Evolutionary conservation across 2,329 filamentous ascomycete species (phyloP), one percentile per base, ranked within the genome.

Genomic region (Diaporthe vaccinii): DNA sequence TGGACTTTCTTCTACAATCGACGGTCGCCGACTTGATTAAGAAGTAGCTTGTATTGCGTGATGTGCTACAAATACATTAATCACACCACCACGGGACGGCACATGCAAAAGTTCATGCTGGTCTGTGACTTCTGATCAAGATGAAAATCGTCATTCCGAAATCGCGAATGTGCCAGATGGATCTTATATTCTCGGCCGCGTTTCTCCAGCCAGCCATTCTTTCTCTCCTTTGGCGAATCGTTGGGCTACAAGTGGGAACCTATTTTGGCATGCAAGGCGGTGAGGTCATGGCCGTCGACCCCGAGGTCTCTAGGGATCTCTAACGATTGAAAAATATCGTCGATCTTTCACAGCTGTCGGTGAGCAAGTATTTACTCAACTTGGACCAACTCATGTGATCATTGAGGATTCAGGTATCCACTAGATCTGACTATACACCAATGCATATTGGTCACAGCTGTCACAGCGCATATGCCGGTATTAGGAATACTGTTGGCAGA

Each of bases 51-150:
- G 9, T 3, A 36, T 7, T 36, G 20, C 31, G 55, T 36, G 31
- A 5, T 58, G 55, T n/a, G 2, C 3, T 58, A 7, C 15, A 22
- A 12, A 14, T 53, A 0, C 1, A 7, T 1, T 3, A 6, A 2
- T 34, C 17, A 17, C 3, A 22, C 55, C 53, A 28, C 53, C n/a
- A 6, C 7, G 2, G 5, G 51, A 15, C 7, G 12, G 15, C 28
- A 34, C 20, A 57, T 9, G 1, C 5, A 31, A 57, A 10, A 9
- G 1, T 20, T 6, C 17, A 57, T 28, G 3, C 28, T 57, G 14
- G 9, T 14, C 31, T 58, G 55, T 4, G 31, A 14, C 31, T 4
- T 31, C 4, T 20, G 14, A 20, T 8, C 14, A 28, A 55, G 28
- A 31, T 14, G 28, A 20, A n/a, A n/a, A n/a, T n/a, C n/a, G n/a